Base-by-base conservation (phyloP, 768 basidiomycete genomes). In the Trametes sanguinea region DNA sequence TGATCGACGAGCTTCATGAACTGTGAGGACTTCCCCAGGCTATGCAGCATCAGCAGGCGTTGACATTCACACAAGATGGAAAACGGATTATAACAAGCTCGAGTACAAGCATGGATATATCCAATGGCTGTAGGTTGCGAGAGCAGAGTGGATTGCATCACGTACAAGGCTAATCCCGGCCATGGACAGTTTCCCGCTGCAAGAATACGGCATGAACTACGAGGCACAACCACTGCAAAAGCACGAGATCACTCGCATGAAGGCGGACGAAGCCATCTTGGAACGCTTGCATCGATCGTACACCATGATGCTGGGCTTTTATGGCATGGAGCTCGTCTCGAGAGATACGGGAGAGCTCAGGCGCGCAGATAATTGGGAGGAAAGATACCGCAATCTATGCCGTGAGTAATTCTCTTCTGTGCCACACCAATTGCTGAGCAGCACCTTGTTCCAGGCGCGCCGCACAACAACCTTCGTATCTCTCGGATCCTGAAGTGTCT, bases 381-480 rank as follows among this genome's bases (percentile, higher is more conserved):
- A 78, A 16, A 80, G 86, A 61, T 91, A 89, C 69, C 69, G 70
- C 37, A 90, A 93, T 68, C 83, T 91, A 57, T 74, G 81, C 68
- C 75, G 89, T 90, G 72, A 81, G 88, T 63, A n/a, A 22, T 22
- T 22, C 22, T 22, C 22, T 22, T 22, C 22, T 22, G 22, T 22
- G 22, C 22, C 22, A 22, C 1, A 22, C 22, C 22, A 22, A 22
- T 22, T 22, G 22, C 4, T 6, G 6, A n/a, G 1, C 35, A 10
- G 9, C 14, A 50, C 30, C n/a, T 29, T 44, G 33, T 22, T 45
- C 1, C 9, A 10, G 45, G 78, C 43, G 83, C 85, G 27, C 72
- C 81, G n/a, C 90, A 92, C 73, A 92, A 92, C 71, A 83, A 88
- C 72, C 81, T 91, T 53, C 85, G 90, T 39, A 86, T 91, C 65